Percentiles rank a stretch among this genome's conserved stretches.
phyloP scores from a whole-genome alignment of 2,329 filamentous ascomycete genomes.

The Phoma herbarum region DNA sequence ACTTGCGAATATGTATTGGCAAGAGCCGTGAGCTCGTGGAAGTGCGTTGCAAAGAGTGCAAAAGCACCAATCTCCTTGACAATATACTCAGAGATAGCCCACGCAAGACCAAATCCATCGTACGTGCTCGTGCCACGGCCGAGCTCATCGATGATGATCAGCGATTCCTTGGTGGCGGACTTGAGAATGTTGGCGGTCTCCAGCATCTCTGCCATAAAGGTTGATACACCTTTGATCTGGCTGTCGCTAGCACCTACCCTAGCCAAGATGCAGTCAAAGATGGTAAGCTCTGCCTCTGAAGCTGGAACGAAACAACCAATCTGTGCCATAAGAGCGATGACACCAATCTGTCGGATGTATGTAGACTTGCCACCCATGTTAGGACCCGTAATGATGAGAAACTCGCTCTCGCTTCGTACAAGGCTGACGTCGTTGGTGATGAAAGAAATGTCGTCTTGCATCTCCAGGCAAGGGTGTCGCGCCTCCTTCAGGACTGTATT shows the following conservation, averaged over 20 bases:
- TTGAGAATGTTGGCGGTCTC: conserved; percentile 99
- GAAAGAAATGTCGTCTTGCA: conserved; percentile 98
- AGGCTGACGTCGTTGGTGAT: conserved; percentile 97
- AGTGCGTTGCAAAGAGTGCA: conserved; percentile 95
- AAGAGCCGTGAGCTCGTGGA: conserved; percentile 94
- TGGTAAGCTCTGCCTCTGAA: conserved; percentile 85
- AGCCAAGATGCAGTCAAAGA: conserved; percentile 96
- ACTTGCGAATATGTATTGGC: conserved; percentile 88
- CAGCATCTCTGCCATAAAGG: conserved; percentile 99
- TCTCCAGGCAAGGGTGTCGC: conserved; percentile 96
- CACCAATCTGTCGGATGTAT: conserved; percentile 96
- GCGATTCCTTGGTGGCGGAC: conserved; percentile 89
- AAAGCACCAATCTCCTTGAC: conserved; percentile 94
- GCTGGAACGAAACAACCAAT: conserved; percentile 97
- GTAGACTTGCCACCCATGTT: conserved; percentile 99
- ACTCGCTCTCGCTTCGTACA: conserved; percentile 79
- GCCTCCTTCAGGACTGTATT: conserved; percentile 92
- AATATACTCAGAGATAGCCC: conserved; percentile 98
- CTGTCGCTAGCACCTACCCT: conserved; percentile 95
- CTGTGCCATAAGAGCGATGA: conserved; percentile 97
- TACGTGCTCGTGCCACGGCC: conserved; percentile 97
- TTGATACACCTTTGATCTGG: conserved; percentile 96
- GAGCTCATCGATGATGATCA: conserved; percentile 98
- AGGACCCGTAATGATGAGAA: conserved; percentile 95
- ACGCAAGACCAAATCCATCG: conserved; percentile 97